Evolutionary conservation across 306 rosid genomes (phyloP), one percentile per base, ranked within the genome.

Genomic region (Arachis hypogaea): DNA sequence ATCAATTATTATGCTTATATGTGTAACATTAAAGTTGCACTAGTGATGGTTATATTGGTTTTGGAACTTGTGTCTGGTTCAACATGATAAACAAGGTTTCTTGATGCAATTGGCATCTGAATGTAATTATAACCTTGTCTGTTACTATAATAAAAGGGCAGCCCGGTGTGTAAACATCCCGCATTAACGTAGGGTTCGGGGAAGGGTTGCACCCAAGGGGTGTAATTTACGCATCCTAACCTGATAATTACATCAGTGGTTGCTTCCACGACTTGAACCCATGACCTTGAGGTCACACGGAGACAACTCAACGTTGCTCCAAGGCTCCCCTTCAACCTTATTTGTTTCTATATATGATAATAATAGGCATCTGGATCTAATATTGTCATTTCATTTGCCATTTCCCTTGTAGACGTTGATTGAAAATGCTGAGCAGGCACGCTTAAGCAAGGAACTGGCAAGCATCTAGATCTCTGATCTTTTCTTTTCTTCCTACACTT

Each of bases 401-500:
- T 68, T 78, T 68, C 74, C 74, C 58, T 71, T 78, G 81, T 71
- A 91, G 97, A 80, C 96, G 81, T 91, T 94, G 90, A 78, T 85
- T 68, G 76, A 84, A 80, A 85, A 84, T 83, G 94, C 94, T 69
- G 93, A 88, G 64, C 98, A 88, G 77, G 98, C 97, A 64, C 61
- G 88, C 69, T 84, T 94, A 71, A 91, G 98, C 96, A 94, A 94
- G 87, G 89, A 94, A 82, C 79, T 94, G 98, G 98, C 87, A 91
- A 83, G 72, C 78, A 68, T 57, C 77, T 68, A 60, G 40, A 69
- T 45, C 69, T 73, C 72, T 66, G 46, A 51, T 60, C 64, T 55
- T 68, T 43, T 45, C 11, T 11, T 60, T 18, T 52, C 43, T 30
- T 5, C 72, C 51, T 30, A 0, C 36, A 49, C 49, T 68, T 50